Base-by-base conservation (phyloP, 495 filamentous ascomycete species). In the Elaphomyces granulatus region DNA sequence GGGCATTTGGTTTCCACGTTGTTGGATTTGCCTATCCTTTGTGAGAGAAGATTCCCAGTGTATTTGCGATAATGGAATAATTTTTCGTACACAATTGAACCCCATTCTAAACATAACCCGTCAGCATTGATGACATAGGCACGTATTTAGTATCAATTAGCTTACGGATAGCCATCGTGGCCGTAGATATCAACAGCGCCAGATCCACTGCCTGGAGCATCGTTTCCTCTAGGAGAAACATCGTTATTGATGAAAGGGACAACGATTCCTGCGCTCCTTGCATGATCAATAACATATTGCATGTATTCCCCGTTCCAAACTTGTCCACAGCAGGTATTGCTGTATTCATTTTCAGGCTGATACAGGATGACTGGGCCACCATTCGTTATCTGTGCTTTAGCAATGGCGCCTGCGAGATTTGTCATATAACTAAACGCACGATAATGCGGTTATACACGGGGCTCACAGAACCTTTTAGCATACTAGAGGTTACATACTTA, bases 281-380 rank as follows among this genome's bases (percentile, higher is more conserved):
- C 73, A 44, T 81, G 78, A 28, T 82, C 67, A 34, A 78, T 70
- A 15, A 87, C 72, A 45, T 77, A 75, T 34, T 76, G 63, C 60
- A 87, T 78, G 52, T 87, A 90, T 3, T 59, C 55, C 0, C 61
- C 58, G 45, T 85, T 70, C 50, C 66, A 76, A 43, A 54, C 48
- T 2, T 59, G 46, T 14, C 58, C 61, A 37, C 51, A 55, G 34
- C 52, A 60, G n/a, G 52, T 61, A 4, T 56, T 49, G 1, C 67
- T 70, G 50, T 86, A 85, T 46, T 86, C 81, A 45, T 87, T 87
- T 50, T 87, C 83, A 0, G 80, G 80, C 59, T 90, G 83, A 31
- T 79, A 66, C 2, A 87, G 63, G 38, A 87, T 83, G 16, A 87
- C 66, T 0, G 80, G 80, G 1, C 83, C 83, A 4, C 79, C 83